Conservation (phyloP, 352 stramenopile genomes). For the Globisporangium okanoganense region DNA sequence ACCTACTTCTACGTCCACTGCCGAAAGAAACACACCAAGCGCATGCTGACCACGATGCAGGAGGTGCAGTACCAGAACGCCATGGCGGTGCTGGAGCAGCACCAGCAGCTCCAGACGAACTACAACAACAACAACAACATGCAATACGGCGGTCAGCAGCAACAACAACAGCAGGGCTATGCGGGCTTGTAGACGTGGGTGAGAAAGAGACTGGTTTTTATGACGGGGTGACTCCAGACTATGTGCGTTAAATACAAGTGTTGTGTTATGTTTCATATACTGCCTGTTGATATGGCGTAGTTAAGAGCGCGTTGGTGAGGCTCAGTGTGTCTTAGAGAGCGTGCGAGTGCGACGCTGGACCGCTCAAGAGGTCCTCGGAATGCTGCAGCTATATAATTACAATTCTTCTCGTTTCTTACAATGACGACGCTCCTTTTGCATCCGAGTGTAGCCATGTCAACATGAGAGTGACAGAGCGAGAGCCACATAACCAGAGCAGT, state of each 20-base stretch:
- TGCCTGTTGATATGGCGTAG: no score
- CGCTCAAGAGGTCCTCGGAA: no score
- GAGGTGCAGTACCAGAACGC: neutral
- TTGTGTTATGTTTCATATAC: no score
- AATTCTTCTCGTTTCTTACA: no score
- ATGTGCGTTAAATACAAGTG: neutral
- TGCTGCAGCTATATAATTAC: no score
- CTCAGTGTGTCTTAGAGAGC: no score
- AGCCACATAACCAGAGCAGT: neutral
- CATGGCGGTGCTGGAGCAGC: neutral
- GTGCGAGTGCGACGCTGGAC: no score
- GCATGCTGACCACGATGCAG: neutral
- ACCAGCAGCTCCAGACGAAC: neutral
- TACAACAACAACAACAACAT: neutral
- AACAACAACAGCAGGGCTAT: neutral
- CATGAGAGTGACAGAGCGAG: no score
- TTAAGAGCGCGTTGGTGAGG: no score
- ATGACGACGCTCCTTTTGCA: neutral
- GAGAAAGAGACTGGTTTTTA: no score
- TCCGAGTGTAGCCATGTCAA: slow-evolving; percentile 1
- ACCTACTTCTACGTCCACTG: neutral
- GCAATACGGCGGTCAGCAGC: neutral
- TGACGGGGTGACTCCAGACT: no score
- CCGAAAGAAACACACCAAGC: neutral
- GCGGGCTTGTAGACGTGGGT: neutral